Evolutionary conservation across 2,329 filamentous ascomycete species (phyloP), one percentile per base, ranked within the genome.

Genomic region (Escovopsis sp.): DNA sequence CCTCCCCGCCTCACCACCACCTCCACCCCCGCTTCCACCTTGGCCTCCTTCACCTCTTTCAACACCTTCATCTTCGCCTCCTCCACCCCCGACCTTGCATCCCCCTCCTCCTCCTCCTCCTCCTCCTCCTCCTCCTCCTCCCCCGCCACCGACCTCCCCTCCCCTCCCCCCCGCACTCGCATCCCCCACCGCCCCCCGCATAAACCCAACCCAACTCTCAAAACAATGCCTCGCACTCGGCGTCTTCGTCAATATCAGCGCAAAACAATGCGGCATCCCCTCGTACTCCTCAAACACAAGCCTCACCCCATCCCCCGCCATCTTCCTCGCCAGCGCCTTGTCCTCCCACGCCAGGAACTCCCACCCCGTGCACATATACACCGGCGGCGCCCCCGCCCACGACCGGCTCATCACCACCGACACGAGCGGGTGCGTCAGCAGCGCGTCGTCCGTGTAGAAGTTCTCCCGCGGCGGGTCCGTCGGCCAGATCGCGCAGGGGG

Each of bases 201-300:
- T 66, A 42, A 84, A 85, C 2, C 51, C 54, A 0, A 68, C 56
- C 68, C 74, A 73, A 3, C 60, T 57, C 12, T 63, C 52, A 38
- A 72, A 66, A 45, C 72, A 79, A 33, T 66, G 61, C 43, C 49
- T 56, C 3, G 66, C 57, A 21, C 56, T 62, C 1, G 60, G 49
- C 2, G 65, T 50, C 4, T 56, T 54, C 2, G 62, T 54, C 37
- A 83, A 55, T 1, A 82, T 42, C 42, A 74, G 47, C 1, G 68
- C 71, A 49, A 84, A 88, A 45, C 72, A 74, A 55, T 87, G 82
- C 36, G 83, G 80, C 82, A 88, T 88, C 3, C 73, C 78, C 52
- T 86, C 76, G 50, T 76, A 90, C 55, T 84, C 72, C 50, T 82
- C 72, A 47, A 76, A 79, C 4, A 72, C 63, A 0, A 87, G 70